phyloP scores from a whole-genome alignment of 768 basidiomycete genomes.

The Russula lepida region DNA sequence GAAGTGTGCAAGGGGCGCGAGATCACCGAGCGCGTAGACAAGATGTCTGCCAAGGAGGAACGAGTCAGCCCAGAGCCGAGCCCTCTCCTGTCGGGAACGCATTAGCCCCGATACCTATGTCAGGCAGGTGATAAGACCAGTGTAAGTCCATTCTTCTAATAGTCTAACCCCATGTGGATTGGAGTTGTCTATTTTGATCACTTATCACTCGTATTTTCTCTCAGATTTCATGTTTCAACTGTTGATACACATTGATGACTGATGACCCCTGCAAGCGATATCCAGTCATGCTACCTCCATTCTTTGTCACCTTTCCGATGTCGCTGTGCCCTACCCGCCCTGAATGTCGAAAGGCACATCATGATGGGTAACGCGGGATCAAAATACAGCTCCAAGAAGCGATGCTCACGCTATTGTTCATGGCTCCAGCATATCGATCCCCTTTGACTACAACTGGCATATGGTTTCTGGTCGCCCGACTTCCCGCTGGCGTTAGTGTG shows the following conservation, averaged over 20 bases:
- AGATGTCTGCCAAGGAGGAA: conserved; percentile 92
- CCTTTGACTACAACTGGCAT: neutral
- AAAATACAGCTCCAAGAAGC: too few relatives aligned
- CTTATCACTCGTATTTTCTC: neutral
- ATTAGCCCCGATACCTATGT: neutral
- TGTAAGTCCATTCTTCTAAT: too few relatives aligned
- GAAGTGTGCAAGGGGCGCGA: conserved; percentile 45
- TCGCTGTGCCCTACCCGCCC: neutral
- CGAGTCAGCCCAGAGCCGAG: conserved; percentile 33
- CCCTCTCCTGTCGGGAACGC: neutral
- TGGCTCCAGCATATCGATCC: neutral
- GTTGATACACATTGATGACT: neutral
- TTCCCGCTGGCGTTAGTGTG: too few relatives aligned
- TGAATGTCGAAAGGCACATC: neutral
- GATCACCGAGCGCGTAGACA: conserved; percentile 72
- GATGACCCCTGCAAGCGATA: neutral
- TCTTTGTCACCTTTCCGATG: neutral
- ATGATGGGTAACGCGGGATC: neutral
- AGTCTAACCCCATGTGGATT: neutral
- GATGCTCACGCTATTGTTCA: neutral
- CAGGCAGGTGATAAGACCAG: neutral
- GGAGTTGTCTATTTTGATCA: neutral
- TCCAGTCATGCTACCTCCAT: neutral
- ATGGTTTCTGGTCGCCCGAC: neutral
- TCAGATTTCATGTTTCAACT: neutral